Base-by-base conservation (phyloP, 352 stramenopile species). In the Elongisporangium undulatum region DNA sequence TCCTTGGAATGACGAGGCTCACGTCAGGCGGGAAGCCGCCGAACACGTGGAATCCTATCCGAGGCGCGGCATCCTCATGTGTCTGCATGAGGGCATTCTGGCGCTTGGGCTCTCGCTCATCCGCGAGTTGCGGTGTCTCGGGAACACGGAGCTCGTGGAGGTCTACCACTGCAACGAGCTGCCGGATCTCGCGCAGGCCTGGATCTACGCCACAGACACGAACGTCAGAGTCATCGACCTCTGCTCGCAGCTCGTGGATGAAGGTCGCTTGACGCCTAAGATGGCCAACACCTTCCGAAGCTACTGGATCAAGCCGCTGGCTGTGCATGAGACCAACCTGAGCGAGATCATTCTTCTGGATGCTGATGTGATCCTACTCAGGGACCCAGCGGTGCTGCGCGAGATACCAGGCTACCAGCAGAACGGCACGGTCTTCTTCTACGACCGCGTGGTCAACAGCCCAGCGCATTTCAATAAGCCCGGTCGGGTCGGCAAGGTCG, bases 351-450 rank as follows among this genome's bases (percentile, higher is more conserved):
- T 72, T 2, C 53, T 72, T 10, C n/a, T 72, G 24, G 73, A 82
- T 58, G 68, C 66, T 16, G 73, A 77, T 50, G 69, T 69, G 15
- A 61, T 82, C 15, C 56, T 68, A 21, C 58, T 82, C 12, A 67
- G 65, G n/a, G 61, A 82, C 52, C 68, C 68, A 10, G 63, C 69
- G 0, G 23, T 51, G 52, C 29, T 79, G 19, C 66, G 70, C 6
- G 53, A 64, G 4, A 55, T 68, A 3, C 53, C 61, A 10, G 67
- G 62, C 53, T 82, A 82, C 61, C 59, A 62, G 48, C 24, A 52
- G 12, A 77, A 63, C 2, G 73, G 69, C 20, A 77, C 69, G 4
- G 63, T 72, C 15, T 82, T 82, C 55, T 82, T 71, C 66, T 86
- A 74, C 59, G 71, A 86, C 56, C 75, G 68, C 19, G 71, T 81